phyloP scores from a whole-genome alignment of 768 basidiomycete genomes.

The Lyophyllum decastes region DNA sequence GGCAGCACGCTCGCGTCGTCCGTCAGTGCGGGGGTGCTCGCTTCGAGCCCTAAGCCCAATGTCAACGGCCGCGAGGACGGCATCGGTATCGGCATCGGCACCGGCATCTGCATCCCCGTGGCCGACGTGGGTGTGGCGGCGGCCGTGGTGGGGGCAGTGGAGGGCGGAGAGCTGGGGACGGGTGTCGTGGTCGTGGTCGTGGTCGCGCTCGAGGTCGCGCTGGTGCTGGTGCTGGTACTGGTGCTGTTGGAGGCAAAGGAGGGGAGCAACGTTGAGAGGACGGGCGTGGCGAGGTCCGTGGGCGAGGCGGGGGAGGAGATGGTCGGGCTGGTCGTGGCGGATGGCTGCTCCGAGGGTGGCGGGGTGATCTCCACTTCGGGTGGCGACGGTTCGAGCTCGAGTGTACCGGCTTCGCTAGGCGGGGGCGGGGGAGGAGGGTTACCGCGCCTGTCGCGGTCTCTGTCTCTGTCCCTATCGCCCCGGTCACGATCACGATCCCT shows the following conservation, averaged over 20 bases:
- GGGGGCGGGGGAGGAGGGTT: slow-evolving; percentile 18
- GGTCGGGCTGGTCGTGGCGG: slow-evolving; percentile 1
- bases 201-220: neutral
- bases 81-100: too few relatives aligned
- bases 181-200: slow-evolving; percentile 60
- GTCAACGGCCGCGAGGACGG: slow-evolving; percentile 14
- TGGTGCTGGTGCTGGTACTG: slow-evolving; percentile 13
- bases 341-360: neutral
- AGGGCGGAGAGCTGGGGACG: neutral
- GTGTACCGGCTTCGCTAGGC: slow-evolving; percentile 16
- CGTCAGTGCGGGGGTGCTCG: slow-evolving; percentile 48
- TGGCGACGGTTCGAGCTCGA: slow-evolving; percentile 13
- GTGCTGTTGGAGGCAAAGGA: slow-evolving; percentile 5
- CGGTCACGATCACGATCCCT: neutral
- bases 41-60: slow-evolving; percentile 8
- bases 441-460: slow-evolving; percentile 21
- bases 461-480: slow-evolving; percentile 25
- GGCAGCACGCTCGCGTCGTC: slow-evolving; percentile 92
- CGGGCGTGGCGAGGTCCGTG: neutral
- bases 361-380: neutral
- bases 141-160: neutral
- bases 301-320: slow-evolving; percentile 1
- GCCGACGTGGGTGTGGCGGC: neutral
- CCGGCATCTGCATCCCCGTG: neutral
- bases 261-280: neutral